Percentiles rank a stretch among this genome's conserved stretches.
Conservation (phyloP, 257 asterid species). For the Rubia yunnanensis region DNA sequence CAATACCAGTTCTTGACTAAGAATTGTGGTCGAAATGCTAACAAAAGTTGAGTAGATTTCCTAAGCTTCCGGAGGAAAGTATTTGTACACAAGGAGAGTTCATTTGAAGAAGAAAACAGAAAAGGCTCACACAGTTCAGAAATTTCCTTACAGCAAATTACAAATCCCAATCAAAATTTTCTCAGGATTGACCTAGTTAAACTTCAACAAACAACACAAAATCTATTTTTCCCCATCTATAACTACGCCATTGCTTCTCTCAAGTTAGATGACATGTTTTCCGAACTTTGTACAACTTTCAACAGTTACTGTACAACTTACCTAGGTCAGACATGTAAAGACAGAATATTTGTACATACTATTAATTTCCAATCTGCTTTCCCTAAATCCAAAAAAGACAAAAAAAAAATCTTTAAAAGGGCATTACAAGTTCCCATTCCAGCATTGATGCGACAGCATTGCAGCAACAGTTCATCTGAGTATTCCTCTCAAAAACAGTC, state of each 20-base stretch:
- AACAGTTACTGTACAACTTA: conserved; percentile 26
- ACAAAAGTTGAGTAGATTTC: neutral
- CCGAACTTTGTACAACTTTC: conserved; percentile 8
- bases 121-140: neutral
- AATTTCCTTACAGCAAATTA: neutral
- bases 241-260: neutral
- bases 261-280: neutral
- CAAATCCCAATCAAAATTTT: conserved; percentile 8
- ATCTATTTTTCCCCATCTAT: neutral
- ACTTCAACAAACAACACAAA: neutral
- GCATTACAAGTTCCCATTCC: neutral
- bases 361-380: conserved; percentile 2
- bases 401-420: neutral
- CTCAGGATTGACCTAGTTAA: neutral
- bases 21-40: too few relatives aligned
- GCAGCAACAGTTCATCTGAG: neutral
- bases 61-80: neutral
- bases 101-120: neutral
- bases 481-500: neutral
- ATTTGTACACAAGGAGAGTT: neutral
- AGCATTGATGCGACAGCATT: too few relatives aligned
- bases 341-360: neutral
- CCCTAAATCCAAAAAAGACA: neutral
- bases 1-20: too few relatives aligned
- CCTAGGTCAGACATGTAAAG: conserved; percentile 6